Evolutionary conservation across 2,329 filamentous ascomycete species (phyloP).

Genomic region (Tolypocladium pustulatum): DNA sequence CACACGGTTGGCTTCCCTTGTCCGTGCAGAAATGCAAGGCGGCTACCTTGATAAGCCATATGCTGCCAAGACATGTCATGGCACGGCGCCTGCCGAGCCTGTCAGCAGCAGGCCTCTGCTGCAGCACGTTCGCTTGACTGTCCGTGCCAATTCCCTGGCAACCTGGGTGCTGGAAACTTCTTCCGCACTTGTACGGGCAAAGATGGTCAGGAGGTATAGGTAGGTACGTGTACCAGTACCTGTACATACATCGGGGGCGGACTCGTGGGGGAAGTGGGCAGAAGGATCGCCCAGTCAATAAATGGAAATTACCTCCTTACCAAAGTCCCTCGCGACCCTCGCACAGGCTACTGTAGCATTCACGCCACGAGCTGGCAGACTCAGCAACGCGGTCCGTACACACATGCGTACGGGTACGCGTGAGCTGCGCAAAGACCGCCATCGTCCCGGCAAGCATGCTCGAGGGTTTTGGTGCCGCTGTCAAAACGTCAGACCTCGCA

Average conservation of each 20-base stretch:
- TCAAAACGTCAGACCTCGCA: not conserved
- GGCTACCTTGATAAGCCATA: not conserved
- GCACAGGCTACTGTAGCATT: not conserved
- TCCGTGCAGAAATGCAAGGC: not conserved
- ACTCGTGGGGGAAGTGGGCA: not conserved
- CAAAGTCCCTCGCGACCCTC: not conserved
- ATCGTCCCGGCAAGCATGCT: not conserved
- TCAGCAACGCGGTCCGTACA: not conserved
- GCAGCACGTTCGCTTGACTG: not conserved
- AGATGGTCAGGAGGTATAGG: too few relatives aligned
- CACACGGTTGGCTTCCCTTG: not conserved
- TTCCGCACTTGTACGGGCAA: not conserved
- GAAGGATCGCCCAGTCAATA: not conserved
- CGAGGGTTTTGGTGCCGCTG: not conserved
- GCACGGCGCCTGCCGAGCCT: not conserved
- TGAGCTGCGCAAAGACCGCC: too few relatives aligned
- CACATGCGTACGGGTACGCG: not conserved
- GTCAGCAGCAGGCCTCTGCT: not conserved
- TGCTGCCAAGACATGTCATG: not conserved
- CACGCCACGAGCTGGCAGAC: not conserved
- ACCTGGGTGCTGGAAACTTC: not conserved
- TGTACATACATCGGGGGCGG: not conserved
- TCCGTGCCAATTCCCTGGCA: too few relatives aligned
- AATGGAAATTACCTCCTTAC: not conserved
- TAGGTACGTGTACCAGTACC: too few relatives aligned